These are phyloP conservation scores for Leishmania mexicana DNA, from an alignment of 208 protist species.

Conservation along the genomic window DNA sequence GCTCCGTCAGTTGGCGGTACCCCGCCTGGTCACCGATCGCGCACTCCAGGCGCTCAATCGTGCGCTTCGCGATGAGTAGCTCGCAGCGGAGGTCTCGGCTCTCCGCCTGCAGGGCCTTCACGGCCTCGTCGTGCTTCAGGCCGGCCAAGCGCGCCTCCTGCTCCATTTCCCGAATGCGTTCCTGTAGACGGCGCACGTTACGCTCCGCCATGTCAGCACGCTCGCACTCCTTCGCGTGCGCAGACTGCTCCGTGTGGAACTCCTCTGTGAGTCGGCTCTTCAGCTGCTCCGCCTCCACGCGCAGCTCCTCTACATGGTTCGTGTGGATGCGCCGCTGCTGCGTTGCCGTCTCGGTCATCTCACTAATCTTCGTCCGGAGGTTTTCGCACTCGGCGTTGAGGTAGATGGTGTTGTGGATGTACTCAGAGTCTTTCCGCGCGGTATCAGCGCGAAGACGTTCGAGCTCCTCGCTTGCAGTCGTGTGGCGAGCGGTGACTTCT, in stretches of 20 bases:
- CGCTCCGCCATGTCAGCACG: conserved; percentile 57
- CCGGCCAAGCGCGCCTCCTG: conserved; percentile 17
- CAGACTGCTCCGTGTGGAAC: conserved; percentile 26
- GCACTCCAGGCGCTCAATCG: conserved; percentile 84
- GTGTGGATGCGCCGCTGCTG: conserved; percentile 40
- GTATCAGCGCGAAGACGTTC: conserved; percentile 38
- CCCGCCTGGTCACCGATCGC: conserved; percentile 71
- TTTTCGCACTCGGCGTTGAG: conserved; percentile 81
- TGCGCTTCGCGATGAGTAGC: conserved; percentile 76
- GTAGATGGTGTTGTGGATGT: conserved; percentile 78
- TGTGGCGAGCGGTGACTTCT: conserved; percentile 76
- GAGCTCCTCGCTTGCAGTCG: conserved; percentile 56
- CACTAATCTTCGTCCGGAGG: conserved; percentile 53
- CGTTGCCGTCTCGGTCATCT: conserved; percentile 44
- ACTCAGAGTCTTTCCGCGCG: conserved; percentile 70
- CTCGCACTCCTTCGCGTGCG: conserved; percentile 35
- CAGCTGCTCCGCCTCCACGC: conserved; percentile 44
- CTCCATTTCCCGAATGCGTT: conserved; percentile 42
- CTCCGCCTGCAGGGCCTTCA: conserved; percentile 60
- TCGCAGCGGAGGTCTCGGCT: conserved; percentile 61
- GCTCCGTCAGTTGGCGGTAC: conserved; percentile 75
- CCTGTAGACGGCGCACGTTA: conserved; percentile 51
- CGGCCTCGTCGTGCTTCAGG: conserved; percentile 37
- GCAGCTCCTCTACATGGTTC: conserved; percentile 45
- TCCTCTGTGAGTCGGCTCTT: conserved; percentile 39